Evolutionary conservation across 176 grass and related monocot species (phyloP).

Genomic region (Phragmites australis): DNA sequence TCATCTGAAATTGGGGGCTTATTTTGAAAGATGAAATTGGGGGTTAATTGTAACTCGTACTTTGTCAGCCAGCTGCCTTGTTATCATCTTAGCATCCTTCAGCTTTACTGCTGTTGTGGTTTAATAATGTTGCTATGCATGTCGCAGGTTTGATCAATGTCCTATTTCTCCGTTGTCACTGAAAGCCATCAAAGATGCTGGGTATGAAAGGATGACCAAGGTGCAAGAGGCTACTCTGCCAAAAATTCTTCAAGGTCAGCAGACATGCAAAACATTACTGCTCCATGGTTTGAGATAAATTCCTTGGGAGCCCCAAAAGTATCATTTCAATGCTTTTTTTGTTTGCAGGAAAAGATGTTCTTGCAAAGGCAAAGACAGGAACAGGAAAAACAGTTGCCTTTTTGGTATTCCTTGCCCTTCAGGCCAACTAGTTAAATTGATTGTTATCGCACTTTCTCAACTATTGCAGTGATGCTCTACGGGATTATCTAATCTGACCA

Average conservation of each 20-base stretch:
- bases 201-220: conserved; percentile 74
- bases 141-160: conserved; percentile 66
- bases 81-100: background rate
- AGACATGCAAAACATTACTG: background rate
- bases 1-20: background rate
- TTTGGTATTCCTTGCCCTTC: conserved; percentile 66
- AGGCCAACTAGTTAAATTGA: conserved; percentile 31
- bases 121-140: conserved; percentile 17
- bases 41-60: background rate
- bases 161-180: conserved; percentile 56
- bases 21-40: background rate
- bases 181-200: conserved; percentile 57
- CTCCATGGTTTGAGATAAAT: background rate
- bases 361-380: conserved; percentile 98
- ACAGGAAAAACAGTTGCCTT: conserved; percentile 98
- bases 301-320: background rate
- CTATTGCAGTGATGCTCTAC: background rate
- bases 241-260: conserved; percentile 60
- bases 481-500: conserved; percentile 37
- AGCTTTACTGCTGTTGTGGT: background rate
- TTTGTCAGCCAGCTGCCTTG: background rate
- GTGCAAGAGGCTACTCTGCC: conserved; percentile 76
- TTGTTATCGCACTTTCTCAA: conserved; percentile 10
- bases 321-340: conserved; percentile 14
- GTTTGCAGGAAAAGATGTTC: conserved; percentile 84